Conservation (phyloP, 805 yeast species). For the Candida rishiriensis region DNA sequence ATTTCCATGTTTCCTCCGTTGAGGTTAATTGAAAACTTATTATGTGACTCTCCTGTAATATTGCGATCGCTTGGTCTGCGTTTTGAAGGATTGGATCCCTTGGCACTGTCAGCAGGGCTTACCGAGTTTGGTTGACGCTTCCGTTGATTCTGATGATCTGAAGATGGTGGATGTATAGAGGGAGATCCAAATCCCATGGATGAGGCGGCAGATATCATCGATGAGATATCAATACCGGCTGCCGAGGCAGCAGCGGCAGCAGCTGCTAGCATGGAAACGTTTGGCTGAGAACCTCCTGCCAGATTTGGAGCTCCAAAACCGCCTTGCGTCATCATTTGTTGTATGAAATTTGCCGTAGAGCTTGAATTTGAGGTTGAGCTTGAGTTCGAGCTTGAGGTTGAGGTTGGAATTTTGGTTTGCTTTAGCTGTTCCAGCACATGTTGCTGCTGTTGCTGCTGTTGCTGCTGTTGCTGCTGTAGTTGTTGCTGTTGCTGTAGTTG, state of each 20-base stretch:
- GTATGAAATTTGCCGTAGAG: neutral
- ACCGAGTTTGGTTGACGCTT: too few species aligned
- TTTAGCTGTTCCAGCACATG: neutral
- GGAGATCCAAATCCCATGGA: too few species aligned
- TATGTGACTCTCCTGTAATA: too few species aligned
- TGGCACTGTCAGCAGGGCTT: too few species aligned
- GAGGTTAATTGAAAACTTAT: too few species aligned
- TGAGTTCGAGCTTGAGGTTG: neutral
- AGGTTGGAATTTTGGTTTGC: neutral
- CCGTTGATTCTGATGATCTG: too few species aligned
- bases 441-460: neutral
- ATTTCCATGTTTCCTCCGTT: too few species aligned
- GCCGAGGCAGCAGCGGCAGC: conserved; percentile 1
- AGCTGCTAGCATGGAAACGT: neutral
- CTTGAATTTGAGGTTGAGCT: too few species aligned
- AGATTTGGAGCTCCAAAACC: neutral
- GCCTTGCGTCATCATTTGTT: neutral
- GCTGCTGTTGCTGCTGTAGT: neutral
- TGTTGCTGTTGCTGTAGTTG: neutral
- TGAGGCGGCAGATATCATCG: neutral
- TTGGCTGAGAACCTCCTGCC: neutral
- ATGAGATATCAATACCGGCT: neutral
- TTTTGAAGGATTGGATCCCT: too few species aligned
- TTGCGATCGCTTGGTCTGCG: too few species aligned
- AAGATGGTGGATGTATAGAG: too few species aligned